Base-by-base conservation (phyloP, 208 protist genomes). In the Trypanosoma cruzi region DNA sequence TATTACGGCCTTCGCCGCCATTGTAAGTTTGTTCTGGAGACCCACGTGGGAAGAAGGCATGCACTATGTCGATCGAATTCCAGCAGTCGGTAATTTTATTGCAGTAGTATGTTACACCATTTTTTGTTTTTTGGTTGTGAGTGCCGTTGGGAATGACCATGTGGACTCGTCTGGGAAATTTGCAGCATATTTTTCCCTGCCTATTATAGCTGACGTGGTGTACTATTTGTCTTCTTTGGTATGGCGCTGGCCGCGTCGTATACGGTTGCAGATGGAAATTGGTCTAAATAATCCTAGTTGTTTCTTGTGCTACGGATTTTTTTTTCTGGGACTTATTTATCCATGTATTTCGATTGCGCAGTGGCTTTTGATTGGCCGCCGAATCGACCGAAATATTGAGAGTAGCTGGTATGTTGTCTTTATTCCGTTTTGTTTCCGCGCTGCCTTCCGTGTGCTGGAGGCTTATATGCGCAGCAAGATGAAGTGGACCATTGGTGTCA, bases 181-280 rank as follows among this genome's bases (percentile, higher is more conserved):
- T 60, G 52, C 82, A 32, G 37, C 16, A 31, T 92, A 88, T 71
- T 88, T 96, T 76, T 55, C 32, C 10, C 65, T 91, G 44, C 88
- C 78, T 18, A 93, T 96, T 71, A 64, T 84, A 32, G 91, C 75
- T 26, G 91, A 96, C 68, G 73, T 82, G 36, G 49, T 94, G 6
- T 94, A 92, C 79, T 94, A 94, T 71, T 48, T 85, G 34, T 86
- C 85, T 48, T 94, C 91, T n/a, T 73, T 94, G 67, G 87, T 92
- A 61, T 96, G 91, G 89, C 86, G 88, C 58, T 94, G 85, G 86
- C 91, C 91, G 28, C 68, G 79, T 32, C 71, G 77, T 49, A 34
- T 90, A 44, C 88, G 86, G 34, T 67, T 85, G 59, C 81, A 88
- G 57, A 91, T 94, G 88, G 76, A 92, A 64, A 80, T 94, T 2